These are phyloP conservation scores for Epichloe scottii DNA, from an alignment of 2,329 filamentous ascomycete species.

Conservation along the genomic window DNA sequence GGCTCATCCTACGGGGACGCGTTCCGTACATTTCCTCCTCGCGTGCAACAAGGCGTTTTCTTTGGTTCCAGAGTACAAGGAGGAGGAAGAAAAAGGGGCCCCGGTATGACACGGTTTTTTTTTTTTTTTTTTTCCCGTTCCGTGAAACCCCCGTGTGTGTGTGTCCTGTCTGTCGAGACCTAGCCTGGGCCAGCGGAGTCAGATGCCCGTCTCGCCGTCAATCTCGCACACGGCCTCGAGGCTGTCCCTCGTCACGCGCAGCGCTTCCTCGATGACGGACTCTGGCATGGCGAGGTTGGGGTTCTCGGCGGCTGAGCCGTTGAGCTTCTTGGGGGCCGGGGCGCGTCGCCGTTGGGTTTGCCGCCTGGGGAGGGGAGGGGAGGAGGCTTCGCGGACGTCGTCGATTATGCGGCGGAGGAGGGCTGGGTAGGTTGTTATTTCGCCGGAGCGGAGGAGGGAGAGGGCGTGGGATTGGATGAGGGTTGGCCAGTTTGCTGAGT, in stretches of 20 bases:
- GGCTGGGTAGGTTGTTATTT: slow-evolving; percentile 46
- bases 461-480: slow-evolving; percentile 47
- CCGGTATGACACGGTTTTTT: too few species aligned
- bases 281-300: slow-evolving; percentile 42
- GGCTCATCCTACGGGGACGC: too few species aligned
- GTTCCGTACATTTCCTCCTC: too few species aligned
- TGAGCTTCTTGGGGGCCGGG: slow-evolving; percentile 11
- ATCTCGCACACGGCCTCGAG: slow-evolving; percentile 37
- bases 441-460: slow-evolving; percentile 45
- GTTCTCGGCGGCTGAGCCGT: slow-evolving; percentile 16
- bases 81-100: too few species aligned
- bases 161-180: not conserved
- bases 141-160: too few species aligned
- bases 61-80: too few species aligned
- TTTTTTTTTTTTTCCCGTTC: too few species aligned
- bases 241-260: slow-evolving; percentile 46
- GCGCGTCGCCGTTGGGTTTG: slow-evolving; percentile 22
- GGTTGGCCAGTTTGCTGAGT: slow-evolving; percentile 51
- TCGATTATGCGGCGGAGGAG: slow-evolving; percentile 48
- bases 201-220: slow-evolving; percentile 16
- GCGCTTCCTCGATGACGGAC: slow-evolving; percentile 47
- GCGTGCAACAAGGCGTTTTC: too few species aligned
- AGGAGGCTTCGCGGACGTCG: slow-evolving; percentile 42
- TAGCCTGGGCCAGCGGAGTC: slow-evolving; percentile 1
- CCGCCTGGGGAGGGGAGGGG: slow-evolving; percentile 15